phyloP scores from a whole-genome alignment of 2,329 filamentous ascomycete genomes.

The Sporothrix sp. region DNA sequence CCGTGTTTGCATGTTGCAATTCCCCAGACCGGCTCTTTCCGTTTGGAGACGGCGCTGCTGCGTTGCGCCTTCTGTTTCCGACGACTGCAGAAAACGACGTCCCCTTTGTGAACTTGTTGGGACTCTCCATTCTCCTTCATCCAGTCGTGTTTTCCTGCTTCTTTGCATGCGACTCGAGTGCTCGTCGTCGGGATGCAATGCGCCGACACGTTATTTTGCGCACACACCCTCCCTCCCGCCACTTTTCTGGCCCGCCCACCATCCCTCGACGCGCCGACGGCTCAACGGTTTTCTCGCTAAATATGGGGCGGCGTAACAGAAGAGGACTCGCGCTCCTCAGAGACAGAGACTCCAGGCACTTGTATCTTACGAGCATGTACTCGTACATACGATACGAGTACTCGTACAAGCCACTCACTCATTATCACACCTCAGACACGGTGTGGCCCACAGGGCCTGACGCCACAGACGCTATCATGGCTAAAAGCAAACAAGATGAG shows the following conservation, averaged over 20 bases:
- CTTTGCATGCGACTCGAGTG: no score
- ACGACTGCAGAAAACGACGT: no score
- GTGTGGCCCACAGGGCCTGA: background rate
- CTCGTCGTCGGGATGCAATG: no score
- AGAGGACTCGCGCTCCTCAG: slow-evolving; percentile 32
- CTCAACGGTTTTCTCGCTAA: slow-evolving; percentile 37
- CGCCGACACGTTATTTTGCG: no score
- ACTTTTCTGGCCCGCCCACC: slow-evolving; percentile 23
- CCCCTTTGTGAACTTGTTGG: background rate
- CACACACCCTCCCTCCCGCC: slow-evolving; percentile 4
- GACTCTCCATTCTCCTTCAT: background rate
- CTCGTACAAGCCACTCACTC: no score
- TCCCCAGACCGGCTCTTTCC: background rate
- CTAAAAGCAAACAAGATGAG: background rate
- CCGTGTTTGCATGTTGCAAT: background rate
- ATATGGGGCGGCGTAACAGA: slow-evolving; percentile 36
- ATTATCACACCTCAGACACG: background rate
- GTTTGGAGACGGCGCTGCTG: background rate
- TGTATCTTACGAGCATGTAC: no score
- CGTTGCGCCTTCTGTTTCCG: background rate
- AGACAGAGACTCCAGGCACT: no score
- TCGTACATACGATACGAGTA: no score
- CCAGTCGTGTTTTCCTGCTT: no score
- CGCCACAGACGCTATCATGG: slow-evolving; percentile 1
- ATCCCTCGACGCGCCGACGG: no score